Evolutionary conservation across 148 eudicot species (phyloP).

Genomic region (Bassia scoparia): DNA sequence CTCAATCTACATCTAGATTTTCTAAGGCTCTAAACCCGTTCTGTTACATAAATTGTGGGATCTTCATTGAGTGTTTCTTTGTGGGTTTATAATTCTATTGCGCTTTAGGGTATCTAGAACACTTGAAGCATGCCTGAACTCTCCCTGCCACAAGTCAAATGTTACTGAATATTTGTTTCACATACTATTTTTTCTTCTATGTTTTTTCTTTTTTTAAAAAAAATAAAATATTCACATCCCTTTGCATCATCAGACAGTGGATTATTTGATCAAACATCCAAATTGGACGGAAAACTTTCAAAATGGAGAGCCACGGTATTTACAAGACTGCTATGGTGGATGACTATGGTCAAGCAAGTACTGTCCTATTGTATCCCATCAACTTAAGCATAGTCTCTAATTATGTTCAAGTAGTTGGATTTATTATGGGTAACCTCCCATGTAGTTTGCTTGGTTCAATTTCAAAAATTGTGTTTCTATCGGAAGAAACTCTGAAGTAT

Average conservation of each 20-base stretch:
- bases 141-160: not conserved
- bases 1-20: not conserved
- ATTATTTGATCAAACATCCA: conserved; percentile 59
- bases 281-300: conserved; percentile 66
- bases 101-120: not conserved
- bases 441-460: no score
- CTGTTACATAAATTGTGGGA: not conserved
- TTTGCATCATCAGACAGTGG: conserved; percentile 47
- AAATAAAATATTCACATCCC: not conserved
- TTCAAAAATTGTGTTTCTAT: no score
- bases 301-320: conserved; percentile 58
- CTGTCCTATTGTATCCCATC: not conserved
- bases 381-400: not conserved
- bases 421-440: no score
- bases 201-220: no score
- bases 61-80: not conserved
- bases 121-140: not conserved
- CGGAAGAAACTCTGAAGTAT: no score
- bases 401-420: no score
- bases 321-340: conserved; percentile 38
- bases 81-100: not conserved
- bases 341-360: conserved; percentile 36
- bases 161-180: no score
- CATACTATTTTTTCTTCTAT: no score
- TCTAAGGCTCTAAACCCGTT: not conserved